Base-by-base conservation (phyloP, 805 yeast genomes). In the Teunomyces tritomae region DNA sequence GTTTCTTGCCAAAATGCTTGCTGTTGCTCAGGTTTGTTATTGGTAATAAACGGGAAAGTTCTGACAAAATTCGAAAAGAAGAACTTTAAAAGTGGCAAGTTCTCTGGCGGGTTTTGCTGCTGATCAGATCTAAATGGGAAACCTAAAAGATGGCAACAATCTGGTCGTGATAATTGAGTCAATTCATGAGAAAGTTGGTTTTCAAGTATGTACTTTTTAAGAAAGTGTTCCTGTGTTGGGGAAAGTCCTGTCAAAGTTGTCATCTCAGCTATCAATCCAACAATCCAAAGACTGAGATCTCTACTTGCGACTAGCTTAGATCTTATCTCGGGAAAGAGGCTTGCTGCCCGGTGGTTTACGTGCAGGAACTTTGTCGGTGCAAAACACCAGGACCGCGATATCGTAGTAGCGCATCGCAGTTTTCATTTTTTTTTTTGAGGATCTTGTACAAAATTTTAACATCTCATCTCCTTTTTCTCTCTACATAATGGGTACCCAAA, bases 211-310 rank as follows among this genome's bases (percentile, higher is more conserved):
- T 88, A 91, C 57, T 95, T 82, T 65, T 92, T 92, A 46, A 94
- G 75, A 63, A 86, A 87, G 59, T 92, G 97, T 65, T 89, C 96
- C 62, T 91, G 89, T 0, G 79, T 73, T 2, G 91, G 80, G 11
- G 44, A 32, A 10, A 45, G 34, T 28, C 47, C 46, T 37, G 27
- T 27, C 8, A n/a, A 34, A 26, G 16, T 29, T 14, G 29, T 9
- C 29, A 34, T 16, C 5, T 20, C 14, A 13, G 8, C 17, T 9
- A 14, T 7, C 17, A 32, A 20, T 20, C 24, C 8, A 40, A 13
- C 35, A 14, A 27, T 36, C 27, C 43, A 20, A 39, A 26, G 8
- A 11, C 14, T 27, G 13, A 3, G 16, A 39, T 28, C 34, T 39
- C n/a, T 39, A 14, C 14, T 28, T 14, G 27, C 40, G 17, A 13